phyloP scores from a whole-genome alignment of 2,329 filamentous ascomycete genomes.

The Domatiomyces globalis region DNA sequence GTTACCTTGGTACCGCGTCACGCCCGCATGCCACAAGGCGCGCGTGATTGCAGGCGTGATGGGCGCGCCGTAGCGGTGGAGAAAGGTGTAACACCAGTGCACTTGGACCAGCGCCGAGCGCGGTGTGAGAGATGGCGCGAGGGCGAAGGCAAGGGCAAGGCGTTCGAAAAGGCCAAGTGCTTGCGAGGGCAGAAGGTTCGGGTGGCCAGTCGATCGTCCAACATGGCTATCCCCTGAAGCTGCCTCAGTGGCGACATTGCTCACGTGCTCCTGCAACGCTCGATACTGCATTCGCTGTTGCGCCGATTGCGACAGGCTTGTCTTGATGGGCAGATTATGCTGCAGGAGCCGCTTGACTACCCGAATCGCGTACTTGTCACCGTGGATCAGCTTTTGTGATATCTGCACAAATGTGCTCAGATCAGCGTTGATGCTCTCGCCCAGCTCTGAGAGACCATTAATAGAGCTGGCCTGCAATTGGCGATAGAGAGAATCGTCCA shows the following conservation, averaged over 20 bases:
- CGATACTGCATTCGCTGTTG: background rate
- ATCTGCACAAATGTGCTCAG: constrained; percentile 1
- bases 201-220: no score
- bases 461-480: background rate
- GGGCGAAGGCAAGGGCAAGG: constrained; percentile 12
- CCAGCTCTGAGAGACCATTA: constrained; percentile 1
- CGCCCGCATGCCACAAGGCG: constrained; percentile 37
- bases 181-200: background rate
- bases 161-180: constrained; percentile 8
- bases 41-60: constrained; percentile 31
- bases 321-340: constrained; percentile 1
- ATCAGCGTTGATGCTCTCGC: constrained; percentile 1
- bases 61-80: constrained; percentile 29
- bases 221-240: no score
- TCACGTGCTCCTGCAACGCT: background rate
- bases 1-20: constrained; percentile 30
- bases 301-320: background rate
- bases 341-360: constrained; percentile 1
- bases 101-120: constrained; percentile 33
- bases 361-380: background rate
- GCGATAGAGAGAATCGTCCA: background rate
- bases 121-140: constrained; percentile 13
- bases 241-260: background rate
- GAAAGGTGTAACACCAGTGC: constrained; percentile 33
- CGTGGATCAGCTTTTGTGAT: background rate